Evolutionary conservation across 1,284 basidiomycete genomes (phyloP), one percentile per base, ranked within the genome.

Genomic region (Cryptococcus depauperatus): DNA sequence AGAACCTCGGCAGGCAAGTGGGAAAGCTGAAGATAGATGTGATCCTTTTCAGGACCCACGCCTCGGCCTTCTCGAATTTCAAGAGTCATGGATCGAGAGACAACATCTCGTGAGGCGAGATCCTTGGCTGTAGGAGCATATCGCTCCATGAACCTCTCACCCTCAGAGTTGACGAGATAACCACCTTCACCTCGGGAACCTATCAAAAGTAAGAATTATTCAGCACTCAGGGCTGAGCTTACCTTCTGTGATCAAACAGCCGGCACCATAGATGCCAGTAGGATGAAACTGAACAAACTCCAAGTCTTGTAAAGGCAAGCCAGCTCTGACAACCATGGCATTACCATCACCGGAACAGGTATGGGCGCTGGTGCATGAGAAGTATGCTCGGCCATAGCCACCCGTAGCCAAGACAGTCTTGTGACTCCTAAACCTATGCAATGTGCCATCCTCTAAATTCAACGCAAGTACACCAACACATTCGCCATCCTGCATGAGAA

Each of bases 261-360:
- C 95, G 57, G 95, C 93, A 62, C 95, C 95, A 71, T 98, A 99
- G 66, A 99, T 98, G 75, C 95, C 95, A 38, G 95, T 97, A 8
- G 95, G 95, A 74, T 98, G 95, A 87, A 99, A 99, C 73, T 99
- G 95, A 35, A 98, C 92, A 68, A 99, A 99, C 74, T 99, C 95
- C 55, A 87, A 74, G 75, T 99, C 95, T 75, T 98, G 95, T 40
- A 98, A 77, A 45, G 95, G 95, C 47, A 99, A 77, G 39, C 95
- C 95, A 38, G 95, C 95, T 67, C 95, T 83, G 46, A 84, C 83
- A 55, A 97, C 91, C 95, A 98, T 98, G 35, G 90, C 95, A 66
- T 97, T 96, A 56, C 95, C 95, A 66, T 99, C 95, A 69, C 95
- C 95, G 45, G 93, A 88, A 75, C 95, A 99, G 27, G 95, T 98